Evolutionary conservation across 129 eudicot species (phyloP).

Genomic region (Helichrysum umbraculigerum): DNA sequence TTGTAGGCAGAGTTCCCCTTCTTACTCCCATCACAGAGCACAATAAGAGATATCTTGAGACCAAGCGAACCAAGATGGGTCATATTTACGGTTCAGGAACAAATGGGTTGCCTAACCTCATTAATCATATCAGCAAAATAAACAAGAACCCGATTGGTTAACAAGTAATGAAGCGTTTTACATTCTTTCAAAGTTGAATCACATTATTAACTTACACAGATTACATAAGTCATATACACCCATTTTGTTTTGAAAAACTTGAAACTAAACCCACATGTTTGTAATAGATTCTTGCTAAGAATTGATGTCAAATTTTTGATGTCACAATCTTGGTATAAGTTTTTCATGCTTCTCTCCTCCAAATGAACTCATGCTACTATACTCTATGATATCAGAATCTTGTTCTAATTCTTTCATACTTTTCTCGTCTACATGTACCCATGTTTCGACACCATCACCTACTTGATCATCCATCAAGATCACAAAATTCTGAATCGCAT

Average conservation of each 20-base stretch:
- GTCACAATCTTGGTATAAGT: too few species aligned
- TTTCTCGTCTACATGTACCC: not conserved
- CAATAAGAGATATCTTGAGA: slow-evolving; percentile 82
- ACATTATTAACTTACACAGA: too few species aligned
- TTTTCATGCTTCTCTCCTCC: too few species aligned
- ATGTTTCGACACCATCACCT: not conserved
- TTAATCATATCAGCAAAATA: slow-evolving; percentile 37
- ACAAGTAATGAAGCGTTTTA: slow-evolving; percentile 12
- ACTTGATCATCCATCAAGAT: not conserved
- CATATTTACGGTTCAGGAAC: slow-evolving; percentile 79
- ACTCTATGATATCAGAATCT: not conserved
- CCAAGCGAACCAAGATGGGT: slow-evolving; percentile 94
- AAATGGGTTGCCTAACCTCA: too few species aligned
- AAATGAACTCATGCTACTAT: too few species aligned
- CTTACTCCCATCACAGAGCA: slow-evolving; percentile 78
- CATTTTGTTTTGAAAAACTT: too few species aligned
- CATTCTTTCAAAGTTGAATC: too few species aligned
- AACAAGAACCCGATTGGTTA: slow-evolving; percentile 22
- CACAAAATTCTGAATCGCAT: not conserved
- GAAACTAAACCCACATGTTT: too few species aligned
- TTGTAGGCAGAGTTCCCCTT: slow-evolving; percentile 90
- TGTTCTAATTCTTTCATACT: not conserved
- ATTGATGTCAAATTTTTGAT: too few species aligned
- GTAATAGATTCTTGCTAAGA: too few species aligned
- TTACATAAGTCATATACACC: too few species aligned